Conservation (phyloP, 345 rosid species). For the Kernera saxatilis region DNA sequence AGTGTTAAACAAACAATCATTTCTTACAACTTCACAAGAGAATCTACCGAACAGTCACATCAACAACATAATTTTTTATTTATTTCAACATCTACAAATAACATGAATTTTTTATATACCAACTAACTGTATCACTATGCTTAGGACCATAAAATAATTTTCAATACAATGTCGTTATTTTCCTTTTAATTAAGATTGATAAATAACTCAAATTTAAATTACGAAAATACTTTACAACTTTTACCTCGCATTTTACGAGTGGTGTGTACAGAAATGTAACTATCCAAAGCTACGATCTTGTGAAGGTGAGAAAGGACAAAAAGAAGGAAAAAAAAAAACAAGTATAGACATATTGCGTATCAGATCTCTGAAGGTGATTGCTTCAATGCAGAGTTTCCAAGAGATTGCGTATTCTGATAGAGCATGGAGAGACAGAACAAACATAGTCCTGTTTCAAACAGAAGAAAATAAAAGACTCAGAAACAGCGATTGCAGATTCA, state of each 20-base stretch:
- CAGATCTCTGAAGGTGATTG: not conserved
- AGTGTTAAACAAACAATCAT: too few species aligned
- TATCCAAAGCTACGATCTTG: conserved; percentile 4
- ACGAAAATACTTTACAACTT: not conserved
- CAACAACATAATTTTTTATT: too few species aligned
- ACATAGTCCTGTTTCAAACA: conserved; percentile 54
- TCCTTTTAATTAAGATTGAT: not conserved
- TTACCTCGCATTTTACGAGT: not conserved
- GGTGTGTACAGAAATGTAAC: not conserved
- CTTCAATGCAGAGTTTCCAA: conserved; percentile 28
- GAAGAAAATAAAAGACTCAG: not conserved
- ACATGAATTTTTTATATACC: not conserved
- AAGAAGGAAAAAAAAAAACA: not conserved
- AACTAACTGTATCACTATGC: not conserved
- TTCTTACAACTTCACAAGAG: too few species aligned
- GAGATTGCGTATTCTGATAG: conserved; percentile 44
- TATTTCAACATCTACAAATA: too few species aligned
- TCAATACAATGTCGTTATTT: too few species aligned
- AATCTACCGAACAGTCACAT: not conserved
- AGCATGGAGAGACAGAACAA: conserved; percentile 70
- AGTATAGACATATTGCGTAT: not conserved
- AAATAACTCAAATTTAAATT: not conserved
- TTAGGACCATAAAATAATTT: not conserved
- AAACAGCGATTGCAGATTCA: not conserved
- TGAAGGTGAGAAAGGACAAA: not conserved